Evolutionary conservation across 2,329 filamentous ascomycete genomes (phyloP).

Genomic region (Pseudocercospora vitis): DNA sequence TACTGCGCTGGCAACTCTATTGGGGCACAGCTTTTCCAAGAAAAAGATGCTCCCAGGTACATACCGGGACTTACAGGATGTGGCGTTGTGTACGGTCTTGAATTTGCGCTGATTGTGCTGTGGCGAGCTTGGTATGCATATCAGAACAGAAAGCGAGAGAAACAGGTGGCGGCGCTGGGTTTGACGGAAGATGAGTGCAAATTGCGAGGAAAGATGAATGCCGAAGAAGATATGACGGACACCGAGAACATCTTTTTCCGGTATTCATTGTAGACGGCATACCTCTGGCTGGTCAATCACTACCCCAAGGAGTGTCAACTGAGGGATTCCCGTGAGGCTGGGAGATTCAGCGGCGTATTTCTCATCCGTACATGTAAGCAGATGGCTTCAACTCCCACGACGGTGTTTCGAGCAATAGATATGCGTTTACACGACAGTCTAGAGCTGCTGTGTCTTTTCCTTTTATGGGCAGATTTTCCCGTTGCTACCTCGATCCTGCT

Average conservation of each 20-base stretch:
- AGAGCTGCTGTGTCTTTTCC: too few relatives aligned
- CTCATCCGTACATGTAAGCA: too few relatives aligned
- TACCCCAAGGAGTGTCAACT: too few relatives aligned
- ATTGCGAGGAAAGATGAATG: constrained; percentile 8
- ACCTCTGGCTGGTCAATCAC: too few relatives aligned
- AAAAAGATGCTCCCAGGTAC: constrained; percentile 46
- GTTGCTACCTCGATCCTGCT: too few relatives aligned
- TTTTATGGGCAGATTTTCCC: too few relatives aligned
- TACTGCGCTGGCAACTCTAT: constrained; percentile 50
- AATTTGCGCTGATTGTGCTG: constrained; percentile 8
- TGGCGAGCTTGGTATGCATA: constrained; percentile 12
- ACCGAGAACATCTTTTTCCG: constrained; percentile 11
- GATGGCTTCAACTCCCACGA: too few relatives aligned
- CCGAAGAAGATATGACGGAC: constrained; percentile 14
- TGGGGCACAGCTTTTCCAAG: constrained; percentile 47
- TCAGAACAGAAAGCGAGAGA: constrained; percentile 11
- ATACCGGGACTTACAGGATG: constrained; percentile 44
- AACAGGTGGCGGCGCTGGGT: constrained; percentile 9
- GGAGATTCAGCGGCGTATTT: too few relatives aligned
- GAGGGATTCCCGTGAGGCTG: too few relatives aligned
- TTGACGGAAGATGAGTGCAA: constrained; percentile 9
- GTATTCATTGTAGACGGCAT: not conserved
- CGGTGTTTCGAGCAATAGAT: too few relatives aligned
- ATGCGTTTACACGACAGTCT: too few relatives aligned
- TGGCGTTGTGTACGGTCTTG: constrained; percentile 28